Evolutionary conservation across 2,329 filamentous ascomycete genomes (phyloP), one percentile per base, ranked within the genome.

Genomic region (Claviceps fusiformis): DNA sequence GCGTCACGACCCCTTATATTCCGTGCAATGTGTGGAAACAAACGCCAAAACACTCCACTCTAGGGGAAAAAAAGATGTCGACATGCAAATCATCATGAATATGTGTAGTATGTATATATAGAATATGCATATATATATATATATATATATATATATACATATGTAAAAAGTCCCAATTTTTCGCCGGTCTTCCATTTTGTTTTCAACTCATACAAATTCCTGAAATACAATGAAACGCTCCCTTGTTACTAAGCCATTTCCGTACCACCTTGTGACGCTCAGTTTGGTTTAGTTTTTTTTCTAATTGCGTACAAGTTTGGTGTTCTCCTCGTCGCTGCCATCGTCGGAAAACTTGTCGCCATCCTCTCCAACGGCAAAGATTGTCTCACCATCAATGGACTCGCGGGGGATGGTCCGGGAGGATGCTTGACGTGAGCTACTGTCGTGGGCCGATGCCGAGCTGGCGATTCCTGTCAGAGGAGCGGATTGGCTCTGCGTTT

Each of bases 341-440:
- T 88, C 85, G 55, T 89, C 87, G 17, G 86, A 89, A 76, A 90
- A 92, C 66, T 85, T 89, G 65, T 93, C 89, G 1, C 75, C 81
- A 55, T 86, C 86, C 63, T 95, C 91, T 11, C 90, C 92, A 11
- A 97, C 88, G 1, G 92, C 92, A 64, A 97, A 97, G 59, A 97
- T 95, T 0, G 91, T 95, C 72, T 97, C 93, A 11, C 90, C 90
- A 59, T 97, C 91, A 39, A 81, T 68, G 2, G 78, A 81, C 55
- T 80, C 75, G 17, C 78, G 72, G 17, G 73, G 72, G 75, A 62
- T 80, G 68, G 56, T 64, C 47, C 67, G 59, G 24, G 61, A 54
- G 45, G 61, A 55, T 41, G 56, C 61, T 37, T 60, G 52, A 31
- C 66, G 61, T 27, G 54, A 45, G 43, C 50, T 50, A 35, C 51